Evolutionary conservation across 352 stramenopile species (phyloP).

Genomic region (Thraustochytrium striatum): DNA sequence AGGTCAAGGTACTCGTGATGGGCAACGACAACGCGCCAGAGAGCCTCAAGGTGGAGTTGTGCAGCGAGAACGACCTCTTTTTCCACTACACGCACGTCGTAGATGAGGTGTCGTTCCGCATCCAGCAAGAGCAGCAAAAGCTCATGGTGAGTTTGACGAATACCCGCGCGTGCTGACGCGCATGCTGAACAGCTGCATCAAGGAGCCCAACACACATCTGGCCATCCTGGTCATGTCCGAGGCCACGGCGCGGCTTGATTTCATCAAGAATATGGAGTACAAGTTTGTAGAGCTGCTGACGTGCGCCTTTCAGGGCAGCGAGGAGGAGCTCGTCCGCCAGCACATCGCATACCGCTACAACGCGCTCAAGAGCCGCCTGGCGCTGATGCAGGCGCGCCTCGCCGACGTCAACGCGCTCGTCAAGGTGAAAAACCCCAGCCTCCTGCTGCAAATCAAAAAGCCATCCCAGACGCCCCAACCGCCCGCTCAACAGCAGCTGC

Average conservation of each 20-base stretch:
- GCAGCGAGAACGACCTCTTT: slow-evolving; percentile 85
- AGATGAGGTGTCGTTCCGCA: slow-evolving; percentile 73
- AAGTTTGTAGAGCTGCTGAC: slow-evolving; percentile 90
- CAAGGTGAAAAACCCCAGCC: slow-evolving; percentile 86
- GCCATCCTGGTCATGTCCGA: slow-evolving; percentile 86
- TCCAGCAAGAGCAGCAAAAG: slow-evolving; percentile 88
- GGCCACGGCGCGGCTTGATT: slow-evolving; percentile 80
- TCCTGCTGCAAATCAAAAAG: slow-evolving; percentile 79
- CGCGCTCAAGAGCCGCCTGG: slow-evolving; percentile 81
- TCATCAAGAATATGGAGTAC: slow-evolving; percentile 93
- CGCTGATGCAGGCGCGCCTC: slow-evolving; percentile 80
- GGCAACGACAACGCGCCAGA: slow-evolving; percentile 69
- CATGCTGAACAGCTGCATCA: slow-evolving; percentile 92
- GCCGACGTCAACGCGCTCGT: slow-evolving; percentile 89
- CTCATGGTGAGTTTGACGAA: slow-evolving; percentile 90
- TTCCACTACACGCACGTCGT: slow-evolving; percentile 85
- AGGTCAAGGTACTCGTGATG: slow-evolving; percentile 84
- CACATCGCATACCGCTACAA: slow-evolving; percentile 89
- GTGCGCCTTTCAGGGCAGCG: slow-evolving; percentile 77
- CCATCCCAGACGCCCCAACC: too few species aligned
- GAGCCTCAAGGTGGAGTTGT: slow-evolving; percentile 78
- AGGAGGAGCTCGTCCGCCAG: slow-evolving; percentile 80
- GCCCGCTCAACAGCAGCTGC: too few species aligned
- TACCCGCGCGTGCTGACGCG: slow-evolving; percentile 86
- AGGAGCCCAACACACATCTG: slow-evolving; percentile 85